Conservation (phyloP, 495 filamentous ascomycete species). For the Penicillium egyptiacum region DNA sequence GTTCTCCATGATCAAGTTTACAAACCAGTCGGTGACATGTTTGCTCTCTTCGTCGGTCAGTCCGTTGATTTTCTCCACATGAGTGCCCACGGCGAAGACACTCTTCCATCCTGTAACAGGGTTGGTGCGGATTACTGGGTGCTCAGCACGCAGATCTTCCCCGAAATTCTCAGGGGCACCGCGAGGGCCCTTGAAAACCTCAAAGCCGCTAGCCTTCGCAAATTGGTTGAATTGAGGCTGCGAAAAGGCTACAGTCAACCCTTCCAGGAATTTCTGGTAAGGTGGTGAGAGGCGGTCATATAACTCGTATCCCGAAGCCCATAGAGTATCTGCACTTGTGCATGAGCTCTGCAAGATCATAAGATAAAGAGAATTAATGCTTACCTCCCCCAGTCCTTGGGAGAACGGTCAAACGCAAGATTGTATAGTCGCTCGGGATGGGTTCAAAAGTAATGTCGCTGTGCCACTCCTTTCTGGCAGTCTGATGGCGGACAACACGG, state of each 20-base stretch:
- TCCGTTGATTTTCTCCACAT: conserved; percentile 63
- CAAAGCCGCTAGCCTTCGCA: conserved; percentile 55
- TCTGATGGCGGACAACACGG: conserved; percentile 26
- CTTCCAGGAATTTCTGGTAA: conserved; percentile 66
- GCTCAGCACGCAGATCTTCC: conserved; percentile 58
- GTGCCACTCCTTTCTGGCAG: conserved; percentile 52
- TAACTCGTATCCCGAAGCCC: conserved; percentile 74
- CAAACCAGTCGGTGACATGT: conserved; percentile 62
- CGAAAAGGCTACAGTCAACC: conserved; percentile 63
- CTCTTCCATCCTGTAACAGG: conserved; percentile 81
- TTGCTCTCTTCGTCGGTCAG: conserved; percentile 62
- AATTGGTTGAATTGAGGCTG: conserved; percentile 59
- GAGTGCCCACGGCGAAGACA: conserved; percentile 63
- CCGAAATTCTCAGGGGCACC: conserved; percentile 71
- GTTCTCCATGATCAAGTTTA: conserved; percentile 65
- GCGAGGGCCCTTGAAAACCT: conserved; percentile 54
- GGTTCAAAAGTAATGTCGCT: conserved; percentile 74
- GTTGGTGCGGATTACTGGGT: conserved; percentile 76
- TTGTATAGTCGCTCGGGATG: conserved; percentile 65
- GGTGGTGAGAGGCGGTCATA: conserved; percentile 71
- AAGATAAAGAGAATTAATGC: conserved; percentile 1
- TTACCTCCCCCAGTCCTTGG: conserved; percentile 69
- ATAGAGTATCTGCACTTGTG: conserved; percentile 59
- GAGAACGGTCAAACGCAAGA: conserved; percentile 60
- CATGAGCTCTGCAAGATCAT: background rate